Evolutionary conservation across 1,284 basidiomycete species (phyloP).

Genomic region (Naganishia liquefaciens): DNA sequence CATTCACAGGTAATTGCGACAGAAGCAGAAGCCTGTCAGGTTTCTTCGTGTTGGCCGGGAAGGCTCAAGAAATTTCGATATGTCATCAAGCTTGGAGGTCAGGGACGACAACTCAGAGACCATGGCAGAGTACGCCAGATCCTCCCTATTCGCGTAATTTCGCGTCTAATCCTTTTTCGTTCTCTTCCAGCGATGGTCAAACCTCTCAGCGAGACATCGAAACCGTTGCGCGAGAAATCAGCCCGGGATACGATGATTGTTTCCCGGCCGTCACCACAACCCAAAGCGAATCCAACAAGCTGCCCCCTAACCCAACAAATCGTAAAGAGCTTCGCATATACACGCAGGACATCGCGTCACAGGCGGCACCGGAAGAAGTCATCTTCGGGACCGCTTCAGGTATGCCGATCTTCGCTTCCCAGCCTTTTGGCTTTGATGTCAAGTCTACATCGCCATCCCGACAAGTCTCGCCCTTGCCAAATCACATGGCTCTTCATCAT

Average conservation of each 20-base stretch:
- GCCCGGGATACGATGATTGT: no score
- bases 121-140: neutral
- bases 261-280: no score
- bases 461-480: neutral
- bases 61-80: no score
- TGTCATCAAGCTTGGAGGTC: no score
- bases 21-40: no score
- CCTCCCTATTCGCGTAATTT: neutral
- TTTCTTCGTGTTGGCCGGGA: no score
- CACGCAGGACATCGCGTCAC: constrained; percentile 1
- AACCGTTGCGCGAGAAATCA: no score
- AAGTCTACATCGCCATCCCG: constrained; percentile 5
- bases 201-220: no score
- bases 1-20: no score
- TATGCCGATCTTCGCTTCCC: neutral
- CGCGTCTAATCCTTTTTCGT: no score
- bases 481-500: constrained; percentile 4
- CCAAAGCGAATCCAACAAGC: no score
- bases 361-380: constrained; percentile 1
- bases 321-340: constrained; percentile 18
- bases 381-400: constrained; percentile 10
- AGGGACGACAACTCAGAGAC: neutral
- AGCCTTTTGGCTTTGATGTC: neutral
- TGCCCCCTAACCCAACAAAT: neutral
- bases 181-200: no score